Conservation (phyloP, 495 filamentous ascomycete species). For the Penicillium nucicola region DNA sequence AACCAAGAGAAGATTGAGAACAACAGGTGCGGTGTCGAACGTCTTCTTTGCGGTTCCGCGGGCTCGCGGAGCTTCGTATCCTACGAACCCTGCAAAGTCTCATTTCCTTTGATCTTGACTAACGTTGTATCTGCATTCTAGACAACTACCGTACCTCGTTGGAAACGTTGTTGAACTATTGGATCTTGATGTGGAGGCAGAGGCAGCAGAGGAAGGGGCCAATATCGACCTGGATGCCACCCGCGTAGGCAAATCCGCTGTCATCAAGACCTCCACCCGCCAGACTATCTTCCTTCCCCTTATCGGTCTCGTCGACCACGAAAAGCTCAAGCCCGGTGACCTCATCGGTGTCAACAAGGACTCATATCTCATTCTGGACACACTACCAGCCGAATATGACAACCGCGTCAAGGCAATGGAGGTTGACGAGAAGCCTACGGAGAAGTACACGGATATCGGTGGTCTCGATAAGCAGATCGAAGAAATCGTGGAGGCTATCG, state of each 20-base stretch:
- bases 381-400: constrained; percentile 97
- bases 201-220: constrained; percentile 93
- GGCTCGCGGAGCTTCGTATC: constrained; percentile 13
- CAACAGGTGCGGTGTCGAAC: constrained; percentile 65
- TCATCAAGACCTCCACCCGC: constrained; percentile 99
- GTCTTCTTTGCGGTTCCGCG: constrained; percentile 2
- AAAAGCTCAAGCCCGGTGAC: constrained; percentile 89
- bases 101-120: constrained; percentile 2
- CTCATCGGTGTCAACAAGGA: constrained; percentile 99
- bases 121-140: constrained; percentile 30
- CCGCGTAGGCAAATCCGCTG: constrained; percentile 93
- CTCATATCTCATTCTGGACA: constrained; percentile 97
- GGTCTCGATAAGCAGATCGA: constrained; percentile 99
- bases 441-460: constrained; percentile 98
- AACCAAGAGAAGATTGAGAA: constrained; percentile 99
- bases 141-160: constrained; percentile 96
- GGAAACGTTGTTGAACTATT: constrained; percentile 97
- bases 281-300: constrained; percentile 99
- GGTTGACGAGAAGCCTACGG: constrained; percentile 98
- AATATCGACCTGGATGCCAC: constrained; percentile 99
- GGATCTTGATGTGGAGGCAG: constrained; percentile 93
- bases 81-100: neutral
- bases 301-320: constrained; percentile 93
- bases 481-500: constrained; percentile 98
- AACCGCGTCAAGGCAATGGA: constrained; percentile 99